Evolutionary conservation across 768 basidiomycete species (phyloP).

Genomic region (Rhizopogon salebrosus): DNA sequence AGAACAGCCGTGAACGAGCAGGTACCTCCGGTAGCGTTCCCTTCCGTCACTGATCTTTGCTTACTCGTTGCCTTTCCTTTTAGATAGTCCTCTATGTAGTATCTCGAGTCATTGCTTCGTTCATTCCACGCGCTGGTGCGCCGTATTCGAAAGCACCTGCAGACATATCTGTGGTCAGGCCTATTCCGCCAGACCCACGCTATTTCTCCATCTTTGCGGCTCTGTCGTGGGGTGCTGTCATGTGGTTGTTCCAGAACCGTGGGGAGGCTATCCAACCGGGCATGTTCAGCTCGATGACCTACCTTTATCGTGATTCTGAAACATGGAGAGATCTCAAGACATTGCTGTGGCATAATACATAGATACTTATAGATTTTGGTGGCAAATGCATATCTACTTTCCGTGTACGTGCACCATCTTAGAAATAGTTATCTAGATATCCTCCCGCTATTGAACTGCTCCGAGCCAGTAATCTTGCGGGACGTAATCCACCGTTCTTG

Average conservation of each 20-base stretch:
- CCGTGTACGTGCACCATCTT: not conserved
- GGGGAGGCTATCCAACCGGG: conserved; percentile 93
- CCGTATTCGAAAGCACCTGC: conserved; percentile 45
- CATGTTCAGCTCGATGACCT: conserved; percentile 95
- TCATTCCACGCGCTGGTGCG: conserved; percentile 73
- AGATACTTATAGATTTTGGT: conserved; percentile 6
- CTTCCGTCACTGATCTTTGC: conserved; percentile 1
- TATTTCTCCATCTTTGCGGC: conserved; percentile 89
- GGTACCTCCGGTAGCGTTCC: conserved; percentile 35
- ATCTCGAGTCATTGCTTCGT: conserved; percentile 86
- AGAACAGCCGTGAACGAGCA: conserved; percentile 88
- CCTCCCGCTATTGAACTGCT: conserved; percentile 7
- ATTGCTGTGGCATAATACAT: conserved; percentile 89
- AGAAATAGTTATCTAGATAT: conserved; percentile 13
- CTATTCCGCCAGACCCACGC: conserved; percentile 77
- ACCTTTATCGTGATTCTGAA: conserved; percentile 93
- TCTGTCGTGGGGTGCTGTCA: conserved; percentile 89
- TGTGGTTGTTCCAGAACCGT: conserved; percentile 90
- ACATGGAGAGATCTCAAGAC: conserved; percentile 78
- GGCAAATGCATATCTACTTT: not conserved
- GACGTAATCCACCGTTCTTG: conserved; percentile 46
- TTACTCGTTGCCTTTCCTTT: conserved; percentile 3
- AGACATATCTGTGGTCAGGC: conserved; percentile 44
- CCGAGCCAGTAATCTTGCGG: conserved; percentile 14
- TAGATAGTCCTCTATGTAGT: conserved; percentile 97